These are phyloP conservation scores for Pythium myriotylum DNA, from an alignment of 352 stramenopile genomes.

Conservation along the genomic window DNA sequence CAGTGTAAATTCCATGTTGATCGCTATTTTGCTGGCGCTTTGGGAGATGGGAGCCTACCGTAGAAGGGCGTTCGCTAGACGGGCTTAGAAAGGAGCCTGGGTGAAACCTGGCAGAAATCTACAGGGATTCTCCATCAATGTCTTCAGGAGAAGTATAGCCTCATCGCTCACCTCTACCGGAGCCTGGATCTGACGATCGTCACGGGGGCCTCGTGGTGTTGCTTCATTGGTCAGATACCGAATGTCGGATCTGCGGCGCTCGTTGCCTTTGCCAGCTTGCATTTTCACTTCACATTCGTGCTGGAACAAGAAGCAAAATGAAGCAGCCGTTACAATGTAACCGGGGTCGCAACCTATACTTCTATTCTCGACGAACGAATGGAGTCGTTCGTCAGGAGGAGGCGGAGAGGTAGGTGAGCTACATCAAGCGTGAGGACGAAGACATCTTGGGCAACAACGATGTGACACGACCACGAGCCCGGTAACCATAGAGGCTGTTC, in stretches of 20 bases:
- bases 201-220: conserved; percentile 13
- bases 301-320: neutral
- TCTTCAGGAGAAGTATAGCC: too few species aligned
- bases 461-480: too few species aligned
- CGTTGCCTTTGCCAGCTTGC: neutral
- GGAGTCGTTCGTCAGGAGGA: too few species aligned
- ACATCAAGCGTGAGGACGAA: too few species aligned
- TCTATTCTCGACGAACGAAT: too few species aligned
- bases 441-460: too few species aligned
- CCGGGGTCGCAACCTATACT: too few species aligned
- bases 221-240: conserved; percentile 5
- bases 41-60: conserved; percentile 23
- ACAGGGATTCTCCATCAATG: neutral
- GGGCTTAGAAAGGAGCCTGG: neutral
- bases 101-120: neutral
- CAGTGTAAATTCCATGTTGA: conserved; percentile 34
- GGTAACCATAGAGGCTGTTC: too few species aligned
- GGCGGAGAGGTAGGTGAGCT: too few species aligned
- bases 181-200: conserved; percentile 40
- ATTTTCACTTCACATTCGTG: conserved; percentile 5
- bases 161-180: conserved; percentile 39
- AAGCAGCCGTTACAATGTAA: conserved; percentile 12
- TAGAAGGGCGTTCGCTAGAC: conserved; percentile 32
- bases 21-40: conserved; percentile 26
- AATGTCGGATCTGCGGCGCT: conserved; percentile 14